Base-by-base conservation (phyloP, 345 rosid species). In the Eucalyptus leucophloia region DNA sequence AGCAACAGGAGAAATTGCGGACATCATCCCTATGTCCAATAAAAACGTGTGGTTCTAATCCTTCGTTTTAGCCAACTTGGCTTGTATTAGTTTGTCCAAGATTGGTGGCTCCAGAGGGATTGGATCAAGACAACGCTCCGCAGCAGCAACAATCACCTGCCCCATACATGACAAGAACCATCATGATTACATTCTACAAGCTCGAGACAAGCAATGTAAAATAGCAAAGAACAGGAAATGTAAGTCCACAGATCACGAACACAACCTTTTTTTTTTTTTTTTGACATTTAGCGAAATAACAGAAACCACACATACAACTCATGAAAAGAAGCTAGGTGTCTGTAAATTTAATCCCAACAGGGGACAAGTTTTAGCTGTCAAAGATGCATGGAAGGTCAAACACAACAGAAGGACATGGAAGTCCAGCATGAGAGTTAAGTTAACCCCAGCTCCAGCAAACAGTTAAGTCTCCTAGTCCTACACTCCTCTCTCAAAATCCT, bases 111-210 rank as follows among this genome's bases (percentile, higher is more conserved):
- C 99, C 91, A 97, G 72, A 82, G 98, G 99, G 89, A 91, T 93
- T 42, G 98, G 98, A 92, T 98, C 99, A 87, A 96, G 97, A 88
- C 98, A 98, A 56, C 98, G 99, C 92, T 98, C 98, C 0, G 99
- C 94, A 87, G 99, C 95, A 91, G 98, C 97, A 91, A 98, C 99
- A 50, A 96, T 96, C 92, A 96, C 99, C 99, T 98, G 94, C 89
- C 81, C 88, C 85, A 86, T 89, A 89, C 50, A 87, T 87, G 37
- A 86, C n/a, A 7, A 34, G 40, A 26, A 67, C 30, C 12, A 28
- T 47, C n/a, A 50, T 3, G 8, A 49, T 14, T 37, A 51, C 49
- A 40, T 23, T 37, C 47, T 34, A 62, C 18, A 65, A 50, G 23
- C 42, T 47, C 17, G 11, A 44, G 51, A 47, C 34, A 86, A 86